phyloP scores from a whole-genome alignment of 2,329 filamentous ascomycete species.

The Talaromyces islandicus region DNA sequence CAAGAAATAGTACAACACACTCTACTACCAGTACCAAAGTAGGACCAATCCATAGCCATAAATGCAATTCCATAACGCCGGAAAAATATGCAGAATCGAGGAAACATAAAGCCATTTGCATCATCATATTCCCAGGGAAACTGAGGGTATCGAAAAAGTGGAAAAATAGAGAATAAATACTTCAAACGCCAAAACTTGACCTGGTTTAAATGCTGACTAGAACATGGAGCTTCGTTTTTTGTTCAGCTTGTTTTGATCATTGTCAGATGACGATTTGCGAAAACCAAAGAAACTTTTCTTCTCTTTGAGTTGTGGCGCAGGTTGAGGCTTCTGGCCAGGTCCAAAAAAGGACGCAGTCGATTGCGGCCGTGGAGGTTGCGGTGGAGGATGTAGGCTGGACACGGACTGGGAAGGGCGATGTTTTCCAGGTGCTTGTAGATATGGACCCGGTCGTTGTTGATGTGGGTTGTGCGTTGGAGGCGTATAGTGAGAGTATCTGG shows the following conservation, averaged over 20 bases:
- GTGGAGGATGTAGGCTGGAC: constrained; percentile 8
- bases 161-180: not conserved
- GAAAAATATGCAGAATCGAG: not conserved
- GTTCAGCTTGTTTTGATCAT: constrained; percentile 29
- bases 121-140: not conserved
- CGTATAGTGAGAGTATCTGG: constrained; percentile 11
- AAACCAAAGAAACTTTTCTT: constrained; percentile 43
- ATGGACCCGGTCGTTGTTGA: constrained; percentile 3
- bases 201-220: constrained; percentile 14
- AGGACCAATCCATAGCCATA: not conserved
- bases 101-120: not conserved
- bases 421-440: constrained; percentile 1
- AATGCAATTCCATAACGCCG: not conserved
- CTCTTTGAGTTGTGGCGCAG: constrained; percentile 23
- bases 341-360: constrained; percentile 4
- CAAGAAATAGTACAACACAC: not conserved
- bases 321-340: not conserved
- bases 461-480: constrained; percentile 17
- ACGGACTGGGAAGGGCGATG: constrained; percentile 2
- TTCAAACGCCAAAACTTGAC: not conserved
- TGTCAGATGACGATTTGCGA: constrained; percentile 22
- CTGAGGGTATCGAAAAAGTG: not conserved
- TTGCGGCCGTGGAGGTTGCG: constrained; percentile 15
- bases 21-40: not conserved
- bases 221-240: constrained; percentile 46